Base-by-base conservation (phyloP, 257 asterid species). In the Scutellaria baicalensis region DNA sequence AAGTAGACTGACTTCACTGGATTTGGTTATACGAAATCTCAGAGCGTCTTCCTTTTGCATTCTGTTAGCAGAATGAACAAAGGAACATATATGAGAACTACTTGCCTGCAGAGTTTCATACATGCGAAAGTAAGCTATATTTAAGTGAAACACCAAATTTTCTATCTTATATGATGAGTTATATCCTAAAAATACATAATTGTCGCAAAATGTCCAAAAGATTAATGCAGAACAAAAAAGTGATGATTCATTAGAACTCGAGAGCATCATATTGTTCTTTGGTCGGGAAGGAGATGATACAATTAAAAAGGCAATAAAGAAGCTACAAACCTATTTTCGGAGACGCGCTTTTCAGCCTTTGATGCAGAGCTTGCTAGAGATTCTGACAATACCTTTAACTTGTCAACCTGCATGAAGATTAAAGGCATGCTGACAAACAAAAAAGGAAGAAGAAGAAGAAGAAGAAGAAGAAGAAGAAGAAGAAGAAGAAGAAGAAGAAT, bases 21-120 rank as follows among this genome's bases (percentile, higher is more conserved):
- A 76, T 82, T 91, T 93, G 75, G 84, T 21, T 33, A 80, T 64
- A 10, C 95, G 95, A 71, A 84, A 89, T 66, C 79, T 80, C 71
- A 87, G 90, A 76, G 97, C 97, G 76, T 88, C 96, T 78, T 89
- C 95, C 75, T 84, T 91, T 74, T 93, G 99, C 63, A 59, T 13
- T 82, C 97, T 91, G 84, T 70, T 66, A 68, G 57, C 69, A 80
- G 65, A 80, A 76, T 27, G 33, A 73, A 71, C 33, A 54, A 50
- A 68, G 9, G 45, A 70, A 61, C 66, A 42, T 44, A 40, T 55
- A 36, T 55, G 71, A 64, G 54, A 51, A 48, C 48, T 27, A 62
- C 14, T 60, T 23, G 35, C 31, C 58, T 52, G 51, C n/a, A 12
- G 45, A 71, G 35, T n/a, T n/a, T n/a, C n/a, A n/a, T n/a, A n/a